These are phyloP conservation scores for Akanthomyces dipterigenus DNA, from an alignment of 2,329 filamentous ascomycete genomes.

Conservation along the genomic window DNA sequence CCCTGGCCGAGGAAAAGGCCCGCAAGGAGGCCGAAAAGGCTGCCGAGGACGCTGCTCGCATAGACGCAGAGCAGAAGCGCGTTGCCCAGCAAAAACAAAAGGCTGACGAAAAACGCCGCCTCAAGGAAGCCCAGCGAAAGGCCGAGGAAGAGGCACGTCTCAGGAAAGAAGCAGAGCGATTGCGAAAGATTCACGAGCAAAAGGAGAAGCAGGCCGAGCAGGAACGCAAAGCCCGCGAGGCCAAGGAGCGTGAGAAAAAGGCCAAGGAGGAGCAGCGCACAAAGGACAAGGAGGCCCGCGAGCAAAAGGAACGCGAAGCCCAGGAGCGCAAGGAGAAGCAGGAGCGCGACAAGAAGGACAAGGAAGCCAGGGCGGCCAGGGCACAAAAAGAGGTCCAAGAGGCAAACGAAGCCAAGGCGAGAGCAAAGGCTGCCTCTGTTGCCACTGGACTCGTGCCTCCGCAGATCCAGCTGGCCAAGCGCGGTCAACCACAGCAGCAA, in stretches of 20 bases:
- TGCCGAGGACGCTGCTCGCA: conserved; percentile 72
- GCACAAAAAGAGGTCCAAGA: conserved; percentile 52
- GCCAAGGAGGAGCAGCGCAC: conserved; percentile 75
- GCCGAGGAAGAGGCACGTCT: conserved; percentile 83
- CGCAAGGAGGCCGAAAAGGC: conserved; percentile 83
- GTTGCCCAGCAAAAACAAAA: conserved; percentile 73
- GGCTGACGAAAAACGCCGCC: conserved; percentile 84
- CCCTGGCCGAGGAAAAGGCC: conserved; percentile 84
- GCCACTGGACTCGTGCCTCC: conserved; percentile 2
- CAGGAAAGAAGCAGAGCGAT: conserved; percentile 78
- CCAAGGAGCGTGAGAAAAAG: conserved; percentile 68
- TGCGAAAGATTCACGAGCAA: conserved; percentile 73
- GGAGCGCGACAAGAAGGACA: conserved; percentile 55
- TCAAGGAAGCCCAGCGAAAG: conserved; percentile 84
- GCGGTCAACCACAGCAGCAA: conserved; percentile 32
- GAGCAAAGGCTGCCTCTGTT: conserved; percentile 67
- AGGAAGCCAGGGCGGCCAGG: conserved; percentile 48
- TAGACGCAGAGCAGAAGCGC: conserved; percentile 70
- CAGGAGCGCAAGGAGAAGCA: conserved; percentile 56
- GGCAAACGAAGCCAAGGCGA: conserved; percentile 44
- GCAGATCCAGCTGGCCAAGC: conserved; percentile 18
- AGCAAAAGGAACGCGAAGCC: conserved; percentile 63
- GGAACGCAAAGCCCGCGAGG: conserved; percentile 67
- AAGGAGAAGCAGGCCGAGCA: conserved; percentile 77
- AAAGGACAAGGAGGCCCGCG: conserved; percentile 70